Base-by-base conservation (phyloP, 768 basidiomycete genomes). In the Tricholoma furcatifolium region DNA sequence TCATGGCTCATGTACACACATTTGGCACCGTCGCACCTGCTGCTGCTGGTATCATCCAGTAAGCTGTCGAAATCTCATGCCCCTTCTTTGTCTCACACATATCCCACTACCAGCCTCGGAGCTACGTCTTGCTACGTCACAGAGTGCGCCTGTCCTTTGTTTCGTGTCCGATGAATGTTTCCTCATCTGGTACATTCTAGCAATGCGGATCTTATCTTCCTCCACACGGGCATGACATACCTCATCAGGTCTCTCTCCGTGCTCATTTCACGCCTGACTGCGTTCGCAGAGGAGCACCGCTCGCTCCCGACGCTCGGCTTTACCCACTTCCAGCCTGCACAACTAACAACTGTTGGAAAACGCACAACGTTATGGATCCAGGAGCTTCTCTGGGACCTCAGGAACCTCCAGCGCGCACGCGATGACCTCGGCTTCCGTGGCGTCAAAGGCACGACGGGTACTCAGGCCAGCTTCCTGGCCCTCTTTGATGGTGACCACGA, bases 111-210 rank as follows among this genome's bases (percentile, higher is more conserved):
- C 51, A 56, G 51, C 31, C 44, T 58, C 21, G 96, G 96, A 40
- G 96, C 96, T 24, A 99, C 97, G 8, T 98, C 96, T 2, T 99
- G 97, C 74, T 99, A 95, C 74, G 97, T 98, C 50, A 98, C 97
- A 24, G 97, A 99, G 94, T 96, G 76, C 35, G 52, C 38, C 14
- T 21, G 15, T 23, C 35, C 17, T 24, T 20, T 31, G 6, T 15
- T 15, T 17, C 12, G 4, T 48, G 24, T 30, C 42, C 18, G 32
- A 11, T 45, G 1, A 21, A 12, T 44, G 47, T 48, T 43, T 27
- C 48, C 34, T 47, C 44, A 14, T 47, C 36, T 3, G 5, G 14
- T 52, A 18, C 54, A 9, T 61, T 57, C 6, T 62, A 98, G 94
- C 73, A 99, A 99, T 68, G 96, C 97, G 46, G 97, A 99, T 73